Evolutionary conservation across 257 asterid genomes (phyloP), one percentile per base, ranked within the genome.

Genomic region (Datura wrightii): DNA sequence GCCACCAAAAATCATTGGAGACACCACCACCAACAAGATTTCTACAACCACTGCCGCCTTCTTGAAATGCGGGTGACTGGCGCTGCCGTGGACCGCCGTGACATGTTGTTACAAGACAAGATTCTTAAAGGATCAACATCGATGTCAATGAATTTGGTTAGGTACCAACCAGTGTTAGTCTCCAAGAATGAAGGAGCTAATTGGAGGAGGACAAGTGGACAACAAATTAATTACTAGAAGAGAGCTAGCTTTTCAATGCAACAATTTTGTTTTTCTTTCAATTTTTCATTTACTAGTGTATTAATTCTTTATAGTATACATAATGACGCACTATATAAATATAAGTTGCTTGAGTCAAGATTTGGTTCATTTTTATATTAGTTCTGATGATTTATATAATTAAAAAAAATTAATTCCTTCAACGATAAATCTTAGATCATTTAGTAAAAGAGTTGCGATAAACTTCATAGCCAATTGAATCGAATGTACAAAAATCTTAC

Each of bases 1-100:
- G 83, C 79, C 91, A 60, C 67, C 87, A 36, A 10, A 83, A 6
- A 76, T 50, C 31, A 24, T 24, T 24, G 31, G 31, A 24, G 31
- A 24, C 31, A 24, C 31, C 0, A 50, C 46, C 14, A 76, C 24
- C 2, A 19, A 76, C 14, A 19, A 76, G 14, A 62, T 31, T 50
- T 6, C 39, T 3, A 10, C 15, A 3, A 4, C 2, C 14, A 1
- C 46, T 24, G 81, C 2, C 14, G 46, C 1, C 44, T 31, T 76
- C 46, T 50, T 76, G 82, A 76, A 76, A 24, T 8, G 15, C 46
- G 31, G 13, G 44, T 2, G 0, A 14, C 14, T 13, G 62, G 15
- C 3, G 13, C 42, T 5, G 3, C 42, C 60, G 5, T 48, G 24
- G 81, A 19, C 14, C 5, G 8, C 82, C 46, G 24, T 31, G n/a